A percentile compares a stretch with the other conserved stretches of the same genome.
Conservation (phyloP, 1,284 basidiomycete genomes). For the Boletus mariae region DNA sequence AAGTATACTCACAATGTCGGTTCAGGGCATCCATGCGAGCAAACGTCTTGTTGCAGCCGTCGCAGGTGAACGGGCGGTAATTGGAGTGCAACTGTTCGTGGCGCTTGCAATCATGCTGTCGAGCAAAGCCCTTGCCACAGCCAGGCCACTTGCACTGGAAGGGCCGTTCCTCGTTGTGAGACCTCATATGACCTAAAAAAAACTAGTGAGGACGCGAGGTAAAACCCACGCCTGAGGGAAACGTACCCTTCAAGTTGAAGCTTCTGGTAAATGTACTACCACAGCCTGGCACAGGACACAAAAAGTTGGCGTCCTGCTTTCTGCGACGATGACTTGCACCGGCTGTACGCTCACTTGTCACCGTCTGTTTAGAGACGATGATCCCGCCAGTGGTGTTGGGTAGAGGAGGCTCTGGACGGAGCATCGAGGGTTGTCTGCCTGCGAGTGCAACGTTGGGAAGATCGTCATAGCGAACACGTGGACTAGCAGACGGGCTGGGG, state of each 20-base stretch:
- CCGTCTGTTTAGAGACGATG: conserved; percentile 31
- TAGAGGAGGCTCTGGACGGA: conserved; percentile 23
- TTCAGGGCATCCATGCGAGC: conserved; percentile 78
- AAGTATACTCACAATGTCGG: conserved; percentile 58
- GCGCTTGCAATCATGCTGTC: conserved; percentile 81
- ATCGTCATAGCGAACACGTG: conserved; percentile 32
- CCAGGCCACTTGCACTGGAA: conserved; percentile 85
- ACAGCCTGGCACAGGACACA: conserved; percentile 73
- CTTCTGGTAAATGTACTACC: conserved; percentile 80
- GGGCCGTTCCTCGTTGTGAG: conserved; percentile 81
- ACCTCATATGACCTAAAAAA: conserved; percentile 65
- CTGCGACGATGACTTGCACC: conserved; percentile 68
- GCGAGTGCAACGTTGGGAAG: conserved; percentile 33
- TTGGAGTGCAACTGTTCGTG: conserved; percentile 80
- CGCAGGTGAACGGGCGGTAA: conserved; percentile 71
- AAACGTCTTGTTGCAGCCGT: conserved; percentile 76
- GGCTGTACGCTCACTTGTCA: conserved; percentile 67
- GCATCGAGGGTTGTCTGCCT: conserved; percentile 24
- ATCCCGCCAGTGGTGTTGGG: background rate
- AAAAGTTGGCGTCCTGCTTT: conserved; percentile 71
- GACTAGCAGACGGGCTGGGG: conserved; percentile 34
- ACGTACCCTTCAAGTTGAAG: conserved; percentile 75
- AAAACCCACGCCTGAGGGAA: conserved; percentile 8
- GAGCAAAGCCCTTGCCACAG: conserved; percentile 79
- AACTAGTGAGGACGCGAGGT: conserved; percentile 15